Percentiles rank a stretch among this genome's conserved stretches.
phyloP scores from a whole-genome alignment of 2,329 filamentous ascomycete species.

The Cercospora sp. region DNA sequence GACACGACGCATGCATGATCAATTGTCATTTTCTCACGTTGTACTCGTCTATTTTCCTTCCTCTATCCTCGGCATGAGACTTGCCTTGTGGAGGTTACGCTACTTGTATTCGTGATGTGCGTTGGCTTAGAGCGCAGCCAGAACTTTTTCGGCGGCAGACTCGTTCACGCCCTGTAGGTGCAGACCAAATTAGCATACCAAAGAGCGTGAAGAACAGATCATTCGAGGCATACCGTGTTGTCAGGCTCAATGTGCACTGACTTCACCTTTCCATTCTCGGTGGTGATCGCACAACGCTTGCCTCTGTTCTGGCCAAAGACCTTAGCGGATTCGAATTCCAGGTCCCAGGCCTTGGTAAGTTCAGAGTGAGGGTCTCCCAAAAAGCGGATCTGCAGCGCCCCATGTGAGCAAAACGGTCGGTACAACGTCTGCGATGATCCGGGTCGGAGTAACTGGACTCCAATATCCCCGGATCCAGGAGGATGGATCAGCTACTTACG shows the following conservation, averaged over 20 bases:
- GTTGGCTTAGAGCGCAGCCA: slow-evolving; percentile 8
- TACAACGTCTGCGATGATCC: background rate
- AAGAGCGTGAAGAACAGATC: background rate
- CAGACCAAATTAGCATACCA: background rate
- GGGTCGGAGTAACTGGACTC: background rate
- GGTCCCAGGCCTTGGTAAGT: slow-evolving; percentile 81
- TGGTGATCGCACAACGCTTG: slow-evolving; percentile 83
- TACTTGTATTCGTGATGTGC: background rate
- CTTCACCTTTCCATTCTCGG: slow-evolving; percentile 83
- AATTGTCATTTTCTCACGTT: background rate
- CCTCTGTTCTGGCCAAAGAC: slow-evolving; percentile 81
- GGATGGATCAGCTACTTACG: slow-evolving; percentile 50
- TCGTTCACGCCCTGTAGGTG: slow-evolving; percentile 7
- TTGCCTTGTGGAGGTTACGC: background rate
- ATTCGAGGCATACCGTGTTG: slow-evolving; percentile 23
- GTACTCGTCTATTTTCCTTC: slow-evolving; percentile 6
- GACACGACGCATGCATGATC: slow-evolving; percentile 1
- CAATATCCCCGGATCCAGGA: slow-evolving; percentile 3
- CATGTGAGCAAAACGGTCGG: slow-evolving; percentile 2
- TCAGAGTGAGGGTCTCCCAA: slow-evolving; percentile 75
- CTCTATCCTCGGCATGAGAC: background rate
- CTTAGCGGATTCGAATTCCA: slow-evolving; percentile 74
- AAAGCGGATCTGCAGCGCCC: slow-evolving; percentile 72
- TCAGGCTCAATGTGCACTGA: slow-evolving; percentile 82
- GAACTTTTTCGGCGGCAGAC: slow-evolving; percentile 19